phyloP scores from a whole-genome alignment of 2,329 filamentous ascomycete genomes.

The Rugonectria rugulosa region DNA sequence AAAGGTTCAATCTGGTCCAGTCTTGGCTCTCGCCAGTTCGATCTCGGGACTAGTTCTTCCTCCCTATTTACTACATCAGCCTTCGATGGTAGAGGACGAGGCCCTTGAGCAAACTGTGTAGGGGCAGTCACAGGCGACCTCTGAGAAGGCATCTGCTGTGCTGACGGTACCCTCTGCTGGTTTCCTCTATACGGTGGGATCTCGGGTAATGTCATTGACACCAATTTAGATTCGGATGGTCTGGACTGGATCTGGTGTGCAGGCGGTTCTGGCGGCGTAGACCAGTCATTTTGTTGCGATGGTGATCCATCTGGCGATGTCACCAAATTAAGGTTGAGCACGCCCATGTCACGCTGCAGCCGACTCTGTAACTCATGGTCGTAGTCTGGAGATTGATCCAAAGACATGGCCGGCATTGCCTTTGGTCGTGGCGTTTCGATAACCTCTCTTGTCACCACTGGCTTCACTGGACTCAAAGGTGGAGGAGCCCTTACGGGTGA shows the following conservation, averaged over 20 bases:
- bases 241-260: slow-evolving; percentile 45
- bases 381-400: slow-evolving; percentile 64
- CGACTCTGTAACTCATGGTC: slow-evolving; percentile 68
- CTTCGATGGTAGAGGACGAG: slow-evolving; percentile 40
- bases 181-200: slow-evolving; percentile 62
- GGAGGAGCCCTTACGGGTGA: slow-evolving; percentile 69
- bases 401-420: slow-evolving; percentile 55
- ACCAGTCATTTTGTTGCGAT: slow-evolving; percentile 22
- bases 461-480: slow-evolving; percentile 53
- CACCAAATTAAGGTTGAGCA: slow-evolving; percentile 56
- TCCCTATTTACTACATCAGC: slow-evolving; percentile 28
- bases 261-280: slow-evolving; percentile 42
- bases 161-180: slow-evolving; percentile 41
- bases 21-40: not conserved
- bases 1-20: not conserved
- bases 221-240: slow-evolving; percentile 49
- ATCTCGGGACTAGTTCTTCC: not conserved
- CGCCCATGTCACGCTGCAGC: slow-evolving; percentile 68
- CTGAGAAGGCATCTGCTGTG: slow-evolving; percentile 38
- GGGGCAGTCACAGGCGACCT: slow-evolving; percentile 27
- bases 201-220: slow-evolving; percentile 57
- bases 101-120: slow-evolving; percentile 28
- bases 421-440: slow-evolving; percentile 58
- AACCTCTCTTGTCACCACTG: slow-evolving; percentile 37
- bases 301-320: slow-evolving; percentile 22